A percentile compares a stretch with the other conserved stretches of the same genome.
Conservation (phyloP, 176 grass and related monocot species). For the Oryza glaberrima region DNA sequence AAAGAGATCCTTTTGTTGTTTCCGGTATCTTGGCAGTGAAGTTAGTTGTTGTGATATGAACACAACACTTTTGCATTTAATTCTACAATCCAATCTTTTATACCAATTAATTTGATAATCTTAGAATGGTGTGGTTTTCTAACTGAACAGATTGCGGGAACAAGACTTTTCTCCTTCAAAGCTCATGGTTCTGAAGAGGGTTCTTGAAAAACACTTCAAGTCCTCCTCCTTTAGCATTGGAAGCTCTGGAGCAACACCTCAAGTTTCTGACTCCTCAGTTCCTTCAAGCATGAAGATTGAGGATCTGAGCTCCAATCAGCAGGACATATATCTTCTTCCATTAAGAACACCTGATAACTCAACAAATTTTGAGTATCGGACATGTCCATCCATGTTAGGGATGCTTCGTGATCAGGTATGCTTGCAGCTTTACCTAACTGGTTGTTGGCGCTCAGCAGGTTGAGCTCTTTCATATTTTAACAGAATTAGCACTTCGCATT, state of each 20-base stretch:
- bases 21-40: neutral
- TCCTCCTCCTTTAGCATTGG: constrained; percentile 64
- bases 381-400: constrained; percentile 63
- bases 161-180: constrained; percentile 69
- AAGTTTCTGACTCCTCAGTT: constrained; percentile 42
- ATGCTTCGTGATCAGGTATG: constrained; percentile 84
- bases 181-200: constrained; percentile 48
- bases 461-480: neutral
- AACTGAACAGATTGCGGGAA: constrained; percentile 59
- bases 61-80: neutral
- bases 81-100: neutral
- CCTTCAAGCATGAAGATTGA: constrained; percentile 39
- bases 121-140: constrained; percentile 18
- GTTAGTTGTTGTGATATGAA: neutral
- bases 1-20: neutral
- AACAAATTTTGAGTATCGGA: constrained; percentile 56
- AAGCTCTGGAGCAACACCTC: constrained; percentile 22
- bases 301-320: constrained; percentile 36
- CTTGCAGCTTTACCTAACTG: neutral
- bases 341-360: constrained; percentile 48
- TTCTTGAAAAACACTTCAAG: constrained; percentile 60
- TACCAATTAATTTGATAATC: neutral
- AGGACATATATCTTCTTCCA: constrained; percentile 73
- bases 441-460: neutral
- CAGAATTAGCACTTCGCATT: neutral